Base-by-base conservation (phyloP, 2,329 filamentous ascomycete species). In the Lecanosticta acicola region DNA sequence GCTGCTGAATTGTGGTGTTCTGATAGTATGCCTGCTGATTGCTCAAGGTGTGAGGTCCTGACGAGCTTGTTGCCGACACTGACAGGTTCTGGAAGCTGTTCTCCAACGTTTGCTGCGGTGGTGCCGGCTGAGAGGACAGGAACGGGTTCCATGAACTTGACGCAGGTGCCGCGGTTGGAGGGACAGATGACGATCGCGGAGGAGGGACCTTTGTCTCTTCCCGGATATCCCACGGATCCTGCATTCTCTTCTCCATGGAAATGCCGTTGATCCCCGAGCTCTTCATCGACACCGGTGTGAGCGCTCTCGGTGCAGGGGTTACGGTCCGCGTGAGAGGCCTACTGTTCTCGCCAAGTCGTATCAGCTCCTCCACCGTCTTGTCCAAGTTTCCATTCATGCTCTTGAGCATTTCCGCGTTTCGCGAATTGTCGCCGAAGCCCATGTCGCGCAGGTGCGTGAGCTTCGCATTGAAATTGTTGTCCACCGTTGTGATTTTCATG, bases 371-470 rank as follows among this genome's bases (percentile, higher is more conserved):
- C 36, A 97, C 81, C 0, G 91, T 82, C 65, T 81, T 84, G 57
- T 96, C 88, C 47, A 98, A 63, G 61, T 93, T 90, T 3, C 91
- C 90, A 60, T 85, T 83, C 21, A 94, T 76, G 2, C 85, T 85
- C 63, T 89, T 90, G 14, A 98, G 71, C 19, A 96, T 81, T 42
- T 84, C 81, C 3, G 80, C 75, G 61, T 96, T 97, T 48, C 85
- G 80, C 57, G 84, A 86, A 34, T 84, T 81, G 62, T 98, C 89
- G 3, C 72, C 73, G 59, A 98, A 98, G 0, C 93, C 93, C 89
- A 97, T 94, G 46, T 96, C 89, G 45, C 82, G 79, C 46, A 98
- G 70, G 42, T 80, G 82, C 2, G 75, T 73, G 63, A 97, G 68
- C 65, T 97, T 97, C 40, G 77, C 75, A 35, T 94, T 87, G 44